phyloP scores from a whole-genome alignment of 2,329 filamentous ascomycete species.

The Aspergillus caelatus region DNA sequence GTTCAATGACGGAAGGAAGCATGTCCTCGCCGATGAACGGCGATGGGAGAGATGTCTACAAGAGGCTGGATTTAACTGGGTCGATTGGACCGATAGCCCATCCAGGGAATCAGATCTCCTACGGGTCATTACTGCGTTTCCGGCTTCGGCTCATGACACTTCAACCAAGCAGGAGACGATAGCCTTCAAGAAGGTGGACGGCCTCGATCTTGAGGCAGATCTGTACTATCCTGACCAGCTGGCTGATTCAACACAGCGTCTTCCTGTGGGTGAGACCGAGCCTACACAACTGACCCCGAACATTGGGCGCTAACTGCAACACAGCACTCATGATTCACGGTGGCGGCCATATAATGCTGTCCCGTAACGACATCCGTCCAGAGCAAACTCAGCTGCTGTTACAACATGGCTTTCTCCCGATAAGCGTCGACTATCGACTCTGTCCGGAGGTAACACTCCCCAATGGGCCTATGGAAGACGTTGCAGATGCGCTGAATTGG shows the following conservation, averaged over 20 bases:
- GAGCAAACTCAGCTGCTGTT: conserved; percentile 45
- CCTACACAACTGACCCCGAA: too few species aligned
- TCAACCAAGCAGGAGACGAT: too few species aligned
- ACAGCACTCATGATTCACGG: conserved; percentile 25
- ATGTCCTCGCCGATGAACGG: conserved; percentile 21
- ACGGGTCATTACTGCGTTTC: conserved; percentile 9
- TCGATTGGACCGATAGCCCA: conserved; percentile 12
- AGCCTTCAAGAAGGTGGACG: too few species aligned
- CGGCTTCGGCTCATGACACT: neutral
- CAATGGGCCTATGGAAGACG: conserved; percentile 40
- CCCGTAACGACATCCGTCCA: conserved; percentile 11
- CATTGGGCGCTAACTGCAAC: too few species aligned
- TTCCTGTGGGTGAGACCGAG: too few species aligned
- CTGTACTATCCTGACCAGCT: too few species aligned
- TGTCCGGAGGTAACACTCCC: conserved; percentile 51
- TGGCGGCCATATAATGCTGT: conserved; percentile 17
- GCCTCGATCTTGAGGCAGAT: too few species aligned
- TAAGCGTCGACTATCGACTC: conserved; percentile 55
- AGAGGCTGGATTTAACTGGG: conserved; percentile 10
- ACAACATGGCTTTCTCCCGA: conserved; percentile 46
- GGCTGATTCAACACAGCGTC: too few species aligned
- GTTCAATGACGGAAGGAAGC: conserved; percentile 31
- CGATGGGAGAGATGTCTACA: conserved; percentile 26
- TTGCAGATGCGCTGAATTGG: conserved; percentile 32
- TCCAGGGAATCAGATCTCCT: conserved; percentile 9